Evolutionary conservation across 2,329 filamentous ascomycete genomes (phyloP).

Genomic region (Paecilomyces sp.): DNA sequence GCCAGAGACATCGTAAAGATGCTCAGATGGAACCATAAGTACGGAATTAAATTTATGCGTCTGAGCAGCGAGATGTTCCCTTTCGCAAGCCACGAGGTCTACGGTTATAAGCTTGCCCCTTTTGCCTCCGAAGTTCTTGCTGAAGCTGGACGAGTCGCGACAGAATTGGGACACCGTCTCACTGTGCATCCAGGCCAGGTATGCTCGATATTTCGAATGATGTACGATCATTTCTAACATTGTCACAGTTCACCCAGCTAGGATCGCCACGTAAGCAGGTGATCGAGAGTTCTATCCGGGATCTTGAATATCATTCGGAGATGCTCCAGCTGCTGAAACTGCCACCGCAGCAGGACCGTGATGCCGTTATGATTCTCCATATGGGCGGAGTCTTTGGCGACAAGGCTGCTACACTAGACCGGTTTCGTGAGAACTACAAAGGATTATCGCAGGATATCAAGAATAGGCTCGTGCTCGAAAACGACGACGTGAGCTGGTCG

Average conservation of each 20-base stretch:
- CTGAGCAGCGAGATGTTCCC: slow-evolving; percentile 96
- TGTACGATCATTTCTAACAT: background rate
- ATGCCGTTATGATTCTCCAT: slow-evolving; percentile 91
- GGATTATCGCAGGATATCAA: slow-evolving; percentile 64
- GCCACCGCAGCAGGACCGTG: slow-evolving; percentile 68
- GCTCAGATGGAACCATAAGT: slow-evolving; percentile 85
- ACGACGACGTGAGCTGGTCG: slow-evolving; percentile 89
- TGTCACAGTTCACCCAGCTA: slow-evolving; percentile 69
- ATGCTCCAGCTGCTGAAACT: slow-evolving; percentile 70
- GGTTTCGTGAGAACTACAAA: slow-evolving; percentile 70
- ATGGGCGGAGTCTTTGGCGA: slow-evolving; percentile 89
- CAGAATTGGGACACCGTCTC: slow-evolving; percentile 71
- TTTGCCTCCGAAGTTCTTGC: slow-evolving; percentile 74
- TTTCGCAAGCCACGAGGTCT: slow-evolving; percentile 80
- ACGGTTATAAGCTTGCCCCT: slow-evolving; percentile 76
- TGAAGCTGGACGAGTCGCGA: slow-evolving; percentile 69
- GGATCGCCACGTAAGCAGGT: slow-evolving; percentile 75
- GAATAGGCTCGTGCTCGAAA: slow-evolving; percentile 78
- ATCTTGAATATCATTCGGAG: slow-evolving; percentile 83
- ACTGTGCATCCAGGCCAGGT: slow-evolving; percentile 83
- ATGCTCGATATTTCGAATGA: slow-evolving; percentile 4
- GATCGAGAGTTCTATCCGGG: slow-evolving; percentile 67
- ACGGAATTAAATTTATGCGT: slow-evolving; percentile 85
- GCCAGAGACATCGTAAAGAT: slow-evolving; percentile 77
- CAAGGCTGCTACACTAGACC: slow-evolving; percentile 67